Percentiles rank a stretch among this genome's conserved stretches.
Conservation (phyloP, 192 early-diverging fungal genomes). For the Rhizophagus sp. region DNA sequence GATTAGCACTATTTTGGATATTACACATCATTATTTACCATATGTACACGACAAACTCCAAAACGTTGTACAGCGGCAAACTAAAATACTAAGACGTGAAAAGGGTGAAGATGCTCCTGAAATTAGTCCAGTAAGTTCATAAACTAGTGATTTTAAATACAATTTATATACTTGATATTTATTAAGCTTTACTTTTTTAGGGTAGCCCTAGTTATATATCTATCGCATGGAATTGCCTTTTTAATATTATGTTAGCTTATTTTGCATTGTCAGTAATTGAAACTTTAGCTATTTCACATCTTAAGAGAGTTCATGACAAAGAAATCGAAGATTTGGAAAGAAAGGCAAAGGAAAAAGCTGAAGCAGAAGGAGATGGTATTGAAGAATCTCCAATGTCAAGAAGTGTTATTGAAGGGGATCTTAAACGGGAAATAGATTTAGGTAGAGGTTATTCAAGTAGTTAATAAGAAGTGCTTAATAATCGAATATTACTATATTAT, state of each 20-base stretch:
- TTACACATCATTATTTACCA: constrained; percentile 54
- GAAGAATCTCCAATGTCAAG: constrained; percentile 11
- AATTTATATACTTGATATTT: not conserved
- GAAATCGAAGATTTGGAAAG: constrained; percentile 41
- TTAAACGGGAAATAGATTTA: not conserved
- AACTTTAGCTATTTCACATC: constrained; percentile 74
- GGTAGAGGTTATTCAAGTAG: constrained; percentile 11
- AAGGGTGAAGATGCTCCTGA: constrained; percentile 28
- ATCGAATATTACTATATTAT: too few species aligned
- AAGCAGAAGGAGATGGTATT: not conserved
- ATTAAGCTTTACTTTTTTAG: constrained; percentile 17
- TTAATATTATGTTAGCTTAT: constrained; percentile 81
- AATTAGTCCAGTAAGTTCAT: constrained; percentile 12
- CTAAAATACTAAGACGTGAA: constrained; percentile 32
- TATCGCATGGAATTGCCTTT: constrained; percentile 76
- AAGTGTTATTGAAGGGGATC: not conserved
- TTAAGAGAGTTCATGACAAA: constrained; percentile 55
- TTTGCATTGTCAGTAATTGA: constrained; percentile 85
- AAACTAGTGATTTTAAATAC: too few species aligned
- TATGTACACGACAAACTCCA: constrained; percentile 59
- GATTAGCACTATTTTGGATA: constrained; percentile 54
- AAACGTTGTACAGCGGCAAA: constrained; percentile 51
- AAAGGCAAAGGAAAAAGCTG: constrained; percentile 27
- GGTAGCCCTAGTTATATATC: constrained; percentile 53
- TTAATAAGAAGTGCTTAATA: not conserved